Evolutionary conservation across 495 filamentous ascomycete species (phyloP).

Genomic region (Aspergillus diversus): DNA sequence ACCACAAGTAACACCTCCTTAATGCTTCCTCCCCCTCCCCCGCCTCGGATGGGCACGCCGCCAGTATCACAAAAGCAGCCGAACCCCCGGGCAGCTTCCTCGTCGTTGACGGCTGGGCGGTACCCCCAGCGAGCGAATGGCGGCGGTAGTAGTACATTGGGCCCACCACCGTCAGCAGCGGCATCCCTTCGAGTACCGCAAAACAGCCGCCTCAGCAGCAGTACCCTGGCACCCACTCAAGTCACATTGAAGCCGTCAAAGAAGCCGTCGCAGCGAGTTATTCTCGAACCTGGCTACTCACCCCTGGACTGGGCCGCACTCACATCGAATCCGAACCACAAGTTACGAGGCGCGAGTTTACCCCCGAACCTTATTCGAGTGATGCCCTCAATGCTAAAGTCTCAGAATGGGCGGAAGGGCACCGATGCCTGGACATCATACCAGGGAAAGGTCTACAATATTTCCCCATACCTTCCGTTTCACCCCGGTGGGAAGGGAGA

Average conservation of each 20-base stretch:
- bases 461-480: slow-evolving; percentile 85
- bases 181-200: slow-evolving; percentile 36
- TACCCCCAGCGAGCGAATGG: slow-evolving; percentile 20
- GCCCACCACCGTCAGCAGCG: slow-evolving; percentile 41
- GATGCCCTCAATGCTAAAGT: slow-evolving; percentile 74
- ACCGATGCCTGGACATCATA: slow-evolving; percentile 87
- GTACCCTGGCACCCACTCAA: slow-evolving; percentile 39
- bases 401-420: slow-evolving; percentile 76
- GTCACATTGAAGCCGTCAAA: slow-evolving; percentile 38
- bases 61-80: slow-evolving; percentile 29
- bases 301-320: slow-evolving; percentile 95
- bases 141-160: slow-evolving; percentile 25
- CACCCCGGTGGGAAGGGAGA: slow-evolving; percentile 92
- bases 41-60: slow-evolving; percentile 28
- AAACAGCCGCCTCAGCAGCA: slow-evolving; percentile 34
- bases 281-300: slow-evolving; percentile 83
- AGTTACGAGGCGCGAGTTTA: slow-evolving; percentile 65
- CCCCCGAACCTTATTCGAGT: slow-evolving; percentile 63
- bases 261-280: slow-evolving; percentile 60
- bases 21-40: slow-evolving; percentile 44
- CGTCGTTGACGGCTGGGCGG: slow-evolving; percentile 16
- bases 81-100: slow-evolving; percentile 12
- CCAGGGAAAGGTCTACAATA: slow-evolving; percentile 88
- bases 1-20: slow-evolving; percentile 28
- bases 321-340: slow-evolving; percentile 61